Conservation (phyloP, 495 filamentous ascomycete species). For the Sordaria brevicollis region DNA sequence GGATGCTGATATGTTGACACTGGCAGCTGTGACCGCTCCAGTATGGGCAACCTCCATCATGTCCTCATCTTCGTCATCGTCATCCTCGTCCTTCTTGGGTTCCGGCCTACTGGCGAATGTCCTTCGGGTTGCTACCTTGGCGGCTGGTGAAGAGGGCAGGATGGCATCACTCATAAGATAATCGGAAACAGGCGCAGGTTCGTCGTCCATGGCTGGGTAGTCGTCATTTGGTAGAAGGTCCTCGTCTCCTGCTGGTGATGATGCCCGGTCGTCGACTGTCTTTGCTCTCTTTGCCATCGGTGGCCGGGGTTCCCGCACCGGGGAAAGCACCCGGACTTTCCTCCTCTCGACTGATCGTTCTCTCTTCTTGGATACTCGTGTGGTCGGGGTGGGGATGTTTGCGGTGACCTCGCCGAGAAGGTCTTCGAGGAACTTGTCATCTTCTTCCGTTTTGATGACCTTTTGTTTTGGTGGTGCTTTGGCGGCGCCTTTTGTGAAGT, state of each 20-base stretch:
- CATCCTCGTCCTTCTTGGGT: constrained; percentile 49
- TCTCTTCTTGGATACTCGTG: constrained; percentile 45
- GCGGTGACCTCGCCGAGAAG: constrained; percentile 83
- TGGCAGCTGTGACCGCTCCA: constrained; percentile 53
- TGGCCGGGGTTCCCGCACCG: constrained; percentile 40
- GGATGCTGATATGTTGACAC: constrained; percentile 78
- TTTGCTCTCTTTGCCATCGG: constrained; percentile 41
- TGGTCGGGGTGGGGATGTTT: constrained; percentile 53
- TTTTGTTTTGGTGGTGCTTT: constrained; percentile 67
- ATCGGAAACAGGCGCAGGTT: constrained; percentile 21
- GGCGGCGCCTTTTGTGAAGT: constrained; percentile 69
- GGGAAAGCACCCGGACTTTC: constrained; percentile 72
- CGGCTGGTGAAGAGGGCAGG: constrained; percentile 72
- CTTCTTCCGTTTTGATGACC: constrained; percentile 63
- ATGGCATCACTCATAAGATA: constrained; percentile 73
- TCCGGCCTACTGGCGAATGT: constrained; percentile 40
- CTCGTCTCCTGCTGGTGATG: constrained; percentile 34
- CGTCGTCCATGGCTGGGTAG: constrained; percentile 45
- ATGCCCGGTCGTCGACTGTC: constrained; percentile 30
- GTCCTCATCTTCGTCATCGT: constrained; percentile 63
- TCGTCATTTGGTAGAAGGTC: constrained; percentile 46
- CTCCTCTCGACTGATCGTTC: constrained; percentile 63
- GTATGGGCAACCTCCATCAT: constrained; percentile 77
- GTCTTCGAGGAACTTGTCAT: constrained; percentile 74
- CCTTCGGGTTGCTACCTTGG: constrained; percentile 71